These are phyloP conservation scores for Acacia confusa DNA, from an alignment of 306 rosid genomes.

Conservation along the genomic window DNA sequence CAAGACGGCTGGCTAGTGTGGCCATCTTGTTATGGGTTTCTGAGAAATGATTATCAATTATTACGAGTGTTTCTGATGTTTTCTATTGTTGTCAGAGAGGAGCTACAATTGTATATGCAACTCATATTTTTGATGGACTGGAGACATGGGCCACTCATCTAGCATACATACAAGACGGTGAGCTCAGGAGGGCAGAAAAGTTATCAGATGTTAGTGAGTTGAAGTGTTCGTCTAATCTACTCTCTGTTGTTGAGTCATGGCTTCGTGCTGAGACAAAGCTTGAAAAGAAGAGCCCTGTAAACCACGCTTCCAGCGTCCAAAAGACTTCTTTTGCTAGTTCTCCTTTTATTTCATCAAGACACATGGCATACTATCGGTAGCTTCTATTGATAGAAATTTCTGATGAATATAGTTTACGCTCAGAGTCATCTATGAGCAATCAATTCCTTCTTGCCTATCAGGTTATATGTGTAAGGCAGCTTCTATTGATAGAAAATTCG, in stretches of 20 bases:
- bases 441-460: slow-evolving; percentile 18
- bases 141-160: slow-evolving; percentile 97
- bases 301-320: slow-evolving; percentile 44
- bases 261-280: slow-evolving; percentile 77
- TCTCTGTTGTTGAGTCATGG: slow-evolving; percentile 91
- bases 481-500: slow-evolving; percentile 9
- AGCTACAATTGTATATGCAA: slow-evolving; percentile 90
- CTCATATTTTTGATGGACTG: slow-evolving; percentile 96
- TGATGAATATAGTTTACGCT: slow-evolving; percentile 7
- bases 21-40: slow-evolving; percentile 29
- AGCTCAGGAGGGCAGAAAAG: slow-evolving; percentile 71
- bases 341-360: slow-evolving; percentile 73
- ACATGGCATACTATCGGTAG: slow-evolving; percentile 89
- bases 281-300: slow-evolving; percentile 58
- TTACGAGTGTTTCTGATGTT: slow-evolving; percentile 11
- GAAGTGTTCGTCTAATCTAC: slow-evolving; percentile 72
- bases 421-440: slow-evolving; percentile 5
- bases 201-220: slow-evolving; percentile 70
- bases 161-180: slow-evolving; percentile 94
- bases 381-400: slow-evolving; percentile 19
- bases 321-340: slow-evolving; percentile 45
- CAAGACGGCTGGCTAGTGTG: slow-evolving; percentile 6
- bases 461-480: slow-evolving; percentile 2
- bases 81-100: slow-evolving; percentile 57
- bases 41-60: not conserved